A percentile compares a stretch with the other conserved stretches of the same genome.
Conservation (phyloP, 2,329 filamentous ascomycete genomes). For the Meredithiella fracta region DNA sequence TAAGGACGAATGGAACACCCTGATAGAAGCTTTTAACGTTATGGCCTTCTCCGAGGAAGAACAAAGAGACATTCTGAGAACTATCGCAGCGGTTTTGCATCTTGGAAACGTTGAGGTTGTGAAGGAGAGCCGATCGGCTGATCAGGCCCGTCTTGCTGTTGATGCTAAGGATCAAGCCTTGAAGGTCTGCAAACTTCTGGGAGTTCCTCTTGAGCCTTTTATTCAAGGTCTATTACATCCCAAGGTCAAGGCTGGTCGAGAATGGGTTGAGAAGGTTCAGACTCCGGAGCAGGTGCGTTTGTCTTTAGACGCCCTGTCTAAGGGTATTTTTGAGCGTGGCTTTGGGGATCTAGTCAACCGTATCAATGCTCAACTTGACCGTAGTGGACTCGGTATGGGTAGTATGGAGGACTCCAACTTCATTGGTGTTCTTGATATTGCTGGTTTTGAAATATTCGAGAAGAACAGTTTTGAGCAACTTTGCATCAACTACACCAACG, state of each 20-base stretch:
- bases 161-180: conserved; percentile 61
- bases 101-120: conserved; percentile 80
- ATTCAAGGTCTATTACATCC: conserved; percentile 80
- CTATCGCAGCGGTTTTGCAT: conserved; percentile 80
- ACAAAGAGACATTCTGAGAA: conserved; percentile 66
- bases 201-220: conserved; percentile 71
- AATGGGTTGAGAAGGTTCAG: conserved; percentile 98
- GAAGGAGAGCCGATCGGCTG: conserved; percentile 78
- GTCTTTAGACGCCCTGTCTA: conserved; percentile 76
- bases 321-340: conserved; percentile 92
- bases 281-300: conserved; percentile 91
- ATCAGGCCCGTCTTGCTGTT: conserved; percentile 69
- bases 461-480: conserved; percentile 97
- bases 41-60: conserved; percentile 87
- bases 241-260: conserved; percentile 82
- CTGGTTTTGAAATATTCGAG: conserved; percentile 97
- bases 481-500: conserved; percentile 99
- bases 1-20: conserved; percentile 68
- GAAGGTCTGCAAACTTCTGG: conserved; percentile 68
- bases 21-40: conserved; percentile 83
- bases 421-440: conserved; percentile 96
- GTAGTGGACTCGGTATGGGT: conserved; percentile 59
- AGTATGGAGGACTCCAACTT: conserved; percentile 72
- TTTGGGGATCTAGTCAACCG: conserved; percentile 84
- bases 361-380: conserved; percentile 83